Evolutionary conservation across 345 rosid genomes (phyloP).

Genomic region (Brassica juncea): DNA sequence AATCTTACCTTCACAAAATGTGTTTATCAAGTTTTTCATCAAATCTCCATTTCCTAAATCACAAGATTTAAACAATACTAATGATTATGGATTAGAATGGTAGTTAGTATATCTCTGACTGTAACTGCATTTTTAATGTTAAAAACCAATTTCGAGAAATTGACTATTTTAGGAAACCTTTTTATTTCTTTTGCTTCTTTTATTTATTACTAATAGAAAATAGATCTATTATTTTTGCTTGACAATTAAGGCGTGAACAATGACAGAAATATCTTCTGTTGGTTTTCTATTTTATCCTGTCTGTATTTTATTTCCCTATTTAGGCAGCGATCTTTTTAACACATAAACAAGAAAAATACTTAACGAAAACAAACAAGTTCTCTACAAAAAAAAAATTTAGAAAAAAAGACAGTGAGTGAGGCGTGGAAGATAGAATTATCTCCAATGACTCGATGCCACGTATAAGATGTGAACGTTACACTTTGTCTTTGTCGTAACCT

Average conservation of each 20-base stretch:
- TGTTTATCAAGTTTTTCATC: not conserved
- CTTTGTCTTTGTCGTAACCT: not conserved
- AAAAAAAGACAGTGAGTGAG: not conserved
- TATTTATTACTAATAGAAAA: not conserved
- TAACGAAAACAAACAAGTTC: not conserved
- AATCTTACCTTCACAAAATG: not conserved
- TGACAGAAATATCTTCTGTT: not conserved
- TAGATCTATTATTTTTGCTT: not conserved
- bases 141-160: not conserved
- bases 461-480: conserved; percentile 28
- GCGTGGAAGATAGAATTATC: conserved; percentile 11
- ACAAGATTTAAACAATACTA: not conserved
- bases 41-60: not conserved
- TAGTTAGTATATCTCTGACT: not conserved
- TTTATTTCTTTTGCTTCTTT: no score
- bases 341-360: not conserved
- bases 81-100: not conserved
- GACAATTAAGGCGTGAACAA: not conserved
- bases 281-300: not conserved
- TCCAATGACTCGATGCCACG: conserved; percentile 33
- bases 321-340: not conserved
- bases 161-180: not conserved
- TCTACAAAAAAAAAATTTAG: not conserved
- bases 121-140: not conserved
- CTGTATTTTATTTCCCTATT: not conserved